Evolutionary conservation across 1,284 basidiomycete species (phyloP), one percentile per base, ranked within the genome.

Genomic region (Melampsora americana): DNA sequence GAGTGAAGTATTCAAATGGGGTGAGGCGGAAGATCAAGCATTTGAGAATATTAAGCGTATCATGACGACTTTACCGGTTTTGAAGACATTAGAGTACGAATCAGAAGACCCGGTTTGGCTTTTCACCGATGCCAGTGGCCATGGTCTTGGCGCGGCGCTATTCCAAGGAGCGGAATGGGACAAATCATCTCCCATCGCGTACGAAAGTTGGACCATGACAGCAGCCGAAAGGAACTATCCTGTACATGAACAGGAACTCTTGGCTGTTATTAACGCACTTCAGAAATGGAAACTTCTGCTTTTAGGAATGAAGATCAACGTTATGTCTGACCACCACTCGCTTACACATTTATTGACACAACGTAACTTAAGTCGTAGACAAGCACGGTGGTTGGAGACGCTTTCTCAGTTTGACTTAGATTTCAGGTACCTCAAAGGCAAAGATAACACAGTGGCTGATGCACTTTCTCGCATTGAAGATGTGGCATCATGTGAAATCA

Each of bases 341-440:
- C 80, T 87, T 0, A 80, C 85, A 44, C 81, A 83, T 70, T 85
- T 86, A 64, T 1, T 79, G 0, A 78, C 78, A 0, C 85, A 87
- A 69, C 69, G 78, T 1, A 80, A 85, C 14, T 79, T 86, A 0
- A 84, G 83, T 0, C 61, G 79, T 0, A 69, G 81, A 0, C 85
- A 86, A 70, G 79, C 80, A 0, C 78, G 81, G 0, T 86, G 85
- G 85, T 79, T 81, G 72, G 83, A 85, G 66, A 79, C 80, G 11
- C 50, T 86, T 1, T 66, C 79, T 0, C 81, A 86, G 26, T 86
- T 81, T 42, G 69, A 75, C 20, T 20, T 75, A 1, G 5, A 50
- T 5, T 62, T 85, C 26, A 66, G 76, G 0, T 85, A 86, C 68
- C 76, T 86, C 3, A 70, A 73, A 14, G 84, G 85, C 0, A 79